Evolutionary conservation across 768 basidiomycete species (phyloP).

Genomic region (Xerocomus brunneocitrinus): DNA sequence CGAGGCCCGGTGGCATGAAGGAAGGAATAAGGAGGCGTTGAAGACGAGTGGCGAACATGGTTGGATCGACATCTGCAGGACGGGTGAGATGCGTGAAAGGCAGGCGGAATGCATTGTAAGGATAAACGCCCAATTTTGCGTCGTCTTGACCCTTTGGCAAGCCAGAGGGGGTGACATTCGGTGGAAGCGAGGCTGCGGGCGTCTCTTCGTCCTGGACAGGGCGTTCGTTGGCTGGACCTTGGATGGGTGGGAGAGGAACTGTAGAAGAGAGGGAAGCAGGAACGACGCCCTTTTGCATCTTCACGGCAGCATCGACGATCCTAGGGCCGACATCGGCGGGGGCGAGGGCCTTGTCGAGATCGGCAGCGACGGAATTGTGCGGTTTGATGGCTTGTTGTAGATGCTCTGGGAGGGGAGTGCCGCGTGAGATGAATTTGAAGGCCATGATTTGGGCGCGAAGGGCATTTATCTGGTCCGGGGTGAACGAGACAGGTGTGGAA

Average conservation of each 20-base stretch:
- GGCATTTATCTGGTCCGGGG: constrained; percentile 65
- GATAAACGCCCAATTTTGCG: constrained; percentile 75
- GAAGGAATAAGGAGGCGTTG: constrained; percentile 84
- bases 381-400: constrained; percentile 68
- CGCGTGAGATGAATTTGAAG: constrained; percentile 66
- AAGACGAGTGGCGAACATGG: constrained; percentile 63
- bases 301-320: constrained; percentile 72
- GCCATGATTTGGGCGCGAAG: constrained; percentile 82
- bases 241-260: constrained; percentile 24
- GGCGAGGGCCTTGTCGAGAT: constrained; percentile 62
- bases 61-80: constrained; percentile 52
- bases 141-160: constrained; percentile 81
- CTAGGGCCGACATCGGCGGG: constrained; percentile 57
- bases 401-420: constrained; percentile 61
- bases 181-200: constrained; percentile 28
- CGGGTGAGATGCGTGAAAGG: constrained; percentile 81
- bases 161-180: constrained; percentile 47
- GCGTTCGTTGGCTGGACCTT: constrained; percentile 26
- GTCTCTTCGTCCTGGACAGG: constrained; percentile 53
- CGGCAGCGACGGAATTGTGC: constrained; percentile 54
- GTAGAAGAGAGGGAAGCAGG: constrained; percentile 15
- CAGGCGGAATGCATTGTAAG: constrained; percentile 85
- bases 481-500: constrained; percentile 74
- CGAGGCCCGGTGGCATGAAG: constrained; percentile 86
- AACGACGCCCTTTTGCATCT: constrained; percentile 38